phyloP scores from a whole-genome alignment of 257 asterid genomes.

The Fraxinus quadrangulata region DNA sequence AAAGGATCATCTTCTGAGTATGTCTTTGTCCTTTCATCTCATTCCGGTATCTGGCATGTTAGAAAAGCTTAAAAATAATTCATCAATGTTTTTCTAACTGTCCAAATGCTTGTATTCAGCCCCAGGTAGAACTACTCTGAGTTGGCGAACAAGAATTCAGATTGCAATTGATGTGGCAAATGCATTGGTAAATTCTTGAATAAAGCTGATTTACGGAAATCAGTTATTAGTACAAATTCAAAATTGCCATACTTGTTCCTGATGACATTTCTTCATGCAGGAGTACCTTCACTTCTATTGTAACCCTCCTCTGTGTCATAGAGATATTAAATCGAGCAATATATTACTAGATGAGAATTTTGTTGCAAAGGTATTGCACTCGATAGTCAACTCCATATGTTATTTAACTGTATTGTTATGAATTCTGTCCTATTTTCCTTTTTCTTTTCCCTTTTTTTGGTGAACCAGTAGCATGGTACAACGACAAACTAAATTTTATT shows the following conservation, averaged over 20 bases:
- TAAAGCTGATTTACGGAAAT: neutral
- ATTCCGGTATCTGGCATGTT: neutral
- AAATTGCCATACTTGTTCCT: conserved; percentile 14
- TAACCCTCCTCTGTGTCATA: conserved; percentile 91
- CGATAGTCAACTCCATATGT: neutral
- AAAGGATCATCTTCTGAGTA: conserved; percentile 89
- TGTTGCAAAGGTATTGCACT: conserved; percentile 70
- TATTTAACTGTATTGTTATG: neutral
- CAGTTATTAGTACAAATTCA: neutral
- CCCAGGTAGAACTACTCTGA: conserved; percentile 68
- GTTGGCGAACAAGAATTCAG: conserved; percentile 85
- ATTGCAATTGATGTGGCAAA: conserved; percentile 94
- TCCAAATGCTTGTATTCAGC: conserved; percentile 50
- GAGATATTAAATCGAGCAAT: conserved; percentile 95
- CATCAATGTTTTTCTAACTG: conserved; percentile 12
- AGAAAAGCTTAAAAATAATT: neutral
- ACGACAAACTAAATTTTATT: neutral
- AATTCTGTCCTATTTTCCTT: neutral
- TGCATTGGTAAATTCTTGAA: conserved; percentile 65
- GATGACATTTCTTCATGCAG: conserved; percentile 45
- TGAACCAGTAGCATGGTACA: neutral
- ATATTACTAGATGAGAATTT: conserved; percentile 79
- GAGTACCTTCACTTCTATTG: conserved; percentile 97
- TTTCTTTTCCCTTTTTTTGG: neutral
- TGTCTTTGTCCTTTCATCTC: conserved; percentile 25